A percentile compares a stretch with the other conserved stretches of the same genome.
Evolutionary conservation across 495 filamentous ascomycete genomes (phyloP).

Genomic region (Rostrohypoxylon terebratum): DNA sequence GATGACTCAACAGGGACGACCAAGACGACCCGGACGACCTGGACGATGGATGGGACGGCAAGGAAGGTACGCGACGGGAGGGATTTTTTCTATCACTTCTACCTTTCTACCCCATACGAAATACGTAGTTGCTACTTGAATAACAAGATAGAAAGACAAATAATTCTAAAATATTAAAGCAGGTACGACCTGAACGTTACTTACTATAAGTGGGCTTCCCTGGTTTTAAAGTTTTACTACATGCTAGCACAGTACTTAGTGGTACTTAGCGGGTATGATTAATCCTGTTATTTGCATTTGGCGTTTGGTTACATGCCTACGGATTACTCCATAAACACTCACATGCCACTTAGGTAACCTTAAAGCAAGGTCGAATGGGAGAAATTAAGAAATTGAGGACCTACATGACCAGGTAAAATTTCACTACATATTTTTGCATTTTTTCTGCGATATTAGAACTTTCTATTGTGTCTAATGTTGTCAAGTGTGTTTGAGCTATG

Average conservation of each 20-base stretch:
- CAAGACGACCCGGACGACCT: conserved; percentile 10
- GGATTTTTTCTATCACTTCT: conserved; percentile 9
- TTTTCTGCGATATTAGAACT: conserved; percentile 29
- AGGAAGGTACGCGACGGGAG: conserved; percentile 11
- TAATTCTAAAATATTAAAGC: conserved; percentile 14
- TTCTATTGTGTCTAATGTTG: conserved; percentile 36
- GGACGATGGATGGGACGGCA: conserved; percentile 26
- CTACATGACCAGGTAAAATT: conserved; percentile 29
- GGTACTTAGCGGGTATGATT: conserved; percentile 6
- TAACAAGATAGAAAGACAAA: conserved; percentile 9
- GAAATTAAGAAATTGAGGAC: neutral
- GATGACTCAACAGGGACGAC: conserved; percentile 37
- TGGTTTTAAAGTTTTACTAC: neutral
- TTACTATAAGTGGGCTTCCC: conserved; percentile 4
- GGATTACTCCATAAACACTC: conserved; percentile 22
- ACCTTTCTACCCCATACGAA: neutral
- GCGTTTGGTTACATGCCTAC: conserved; percentile 15
- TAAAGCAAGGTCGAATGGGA: conserved; percentile 9
- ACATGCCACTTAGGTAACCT: conserved; percentile 19
- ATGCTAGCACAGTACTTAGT: neutral
- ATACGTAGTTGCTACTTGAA: neutral
- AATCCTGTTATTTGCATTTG: conserved; percentile 22
- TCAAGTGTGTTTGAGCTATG: conserved; percentile 38
- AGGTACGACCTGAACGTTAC: conserved; percentile 18
- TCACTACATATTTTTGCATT: conserved; percentile 4